Evolutionary conservation across 2,329 filamentous ascomycete species (phyloP).

Genomic region (Madurella fahalii): DNA sequence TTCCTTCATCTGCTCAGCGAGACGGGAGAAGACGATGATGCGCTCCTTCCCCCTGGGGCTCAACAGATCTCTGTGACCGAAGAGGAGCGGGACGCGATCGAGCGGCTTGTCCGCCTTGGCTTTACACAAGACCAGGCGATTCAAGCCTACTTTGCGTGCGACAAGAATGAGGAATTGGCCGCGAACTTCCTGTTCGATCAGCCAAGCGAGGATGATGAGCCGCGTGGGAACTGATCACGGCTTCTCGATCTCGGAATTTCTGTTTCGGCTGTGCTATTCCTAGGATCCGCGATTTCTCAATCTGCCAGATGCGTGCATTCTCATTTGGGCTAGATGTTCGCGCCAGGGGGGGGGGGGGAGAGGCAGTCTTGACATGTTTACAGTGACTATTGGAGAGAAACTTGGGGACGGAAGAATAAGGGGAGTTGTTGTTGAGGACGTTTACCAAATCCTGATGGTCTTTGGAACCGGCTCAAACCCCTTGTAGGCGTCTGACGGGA

Average conservation of each 20-base stretch:
- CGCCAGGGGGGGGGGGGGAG: not conserved
- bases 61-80: conserved; percentile 89
- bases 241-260: conserved; percentile 3
- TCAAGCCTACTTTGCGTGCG: conserved; percentile 97
- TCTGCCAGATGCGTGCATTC: conserved; percentile 5
- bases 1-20: conserved; percentile 89
- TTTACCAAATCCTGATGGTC: not conserved
- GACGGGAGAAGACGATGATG: conserved; percentile 72
- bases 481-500: not conserved
- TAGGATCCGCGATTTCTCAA: not conserved
- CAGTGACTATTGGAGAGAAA: not conserved
- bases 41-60: conserved; percentile 78
- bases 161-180: conserved; percentile 98
- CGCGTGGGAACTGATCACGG: conserved; percentile 11
- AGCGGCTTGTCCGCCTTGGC: conserved; percentile 86
- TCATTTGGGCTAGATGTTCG: conserved; percentile 1
- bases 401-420: not conserved
- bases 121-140: conserved; percentile 92
- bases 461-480: not conserved
- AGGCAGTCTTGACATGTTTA: not conserved
- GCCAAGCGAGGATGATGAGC: conserved; percentile 71
- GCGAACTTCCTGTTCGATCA: conserved; percentile 98
- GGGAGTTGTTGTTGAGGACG: not conserved
- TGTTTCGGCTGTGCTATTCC: not conserved
- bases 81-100: conserved; percentile 95